Evolutionary conservation across 164 flowering plant genomes (phyloP).

Genomic region (Houttuynia cordata): DNA sequence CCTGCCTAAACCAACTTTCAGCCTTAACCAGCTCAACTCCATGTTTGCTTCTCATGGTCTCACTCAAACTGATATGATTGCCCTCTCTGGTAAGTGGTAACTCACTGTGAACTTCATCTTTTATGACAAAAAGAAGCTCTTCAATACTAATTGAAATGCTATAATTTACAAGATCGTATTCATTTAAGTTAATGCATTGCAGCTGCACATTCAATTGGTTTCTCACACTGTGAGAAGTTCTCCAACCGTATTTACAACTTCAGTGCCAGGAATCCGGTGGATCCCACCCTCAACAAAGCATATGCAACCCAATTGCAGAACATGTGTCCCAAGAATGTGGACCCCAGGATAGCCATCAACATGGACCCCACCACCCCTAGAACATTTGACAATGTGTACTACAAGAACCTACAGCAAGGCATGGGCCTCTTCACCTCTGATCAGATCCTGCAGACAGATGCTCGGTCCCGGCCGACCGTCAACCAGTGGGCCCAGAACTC

Average conservation of each 20-base stretch:
- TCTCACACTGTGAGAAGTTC: constrained; percentile 53
- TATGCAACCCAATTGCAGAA: constrained; percentile 40
- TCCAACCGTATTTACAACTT: constrained; percentile 47
- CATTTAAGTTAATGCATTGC: constrained; percentile 4
- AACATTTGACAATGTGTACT: constrained; percentile 63
- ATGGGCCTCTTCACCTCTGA: constrained; percentile 80
- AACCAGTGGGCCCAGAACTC: constrained; percentile 39
- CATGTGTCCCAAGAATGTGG: constrained; percentile 63
- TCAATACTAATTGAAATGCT: no score
- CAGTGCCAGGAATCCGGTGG: constrained; percentile 21
- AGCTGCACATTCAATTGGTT: constrained; percentile 73
- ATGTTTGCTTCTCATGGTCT: constrained; percentile 52
- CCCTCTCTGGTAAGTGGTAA: constrained; percentile 52
- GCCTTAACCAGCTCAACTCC: constrained; percentile 50
- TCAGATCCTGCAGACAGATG: constrained; percentile 53
- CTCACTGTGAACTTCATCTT: no score
- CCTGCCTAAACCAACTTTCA: constrained; percentile 57
- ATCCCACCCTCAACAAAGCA: constrained; percentile 37
- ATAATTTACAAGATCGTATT: not conserved
- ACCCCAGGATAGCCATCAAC: constrained; percentile 62
- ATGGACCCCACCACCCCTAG: constrained; percentile 74
- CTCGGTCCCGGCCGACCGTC: constrained; percentile 47
- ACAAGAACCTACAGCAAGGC: constrained; percentile 55
- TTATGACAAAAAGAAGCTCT: no score
- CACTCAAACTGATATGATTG: constrained; percentile 68